A percentile compares a stretch with the other conserved stretches of the same genome.
These are phyloP conservation scores for Candida golubevii DNA, from an alignment of 805 yeast species.

Conservation along the genomic window DNA sequence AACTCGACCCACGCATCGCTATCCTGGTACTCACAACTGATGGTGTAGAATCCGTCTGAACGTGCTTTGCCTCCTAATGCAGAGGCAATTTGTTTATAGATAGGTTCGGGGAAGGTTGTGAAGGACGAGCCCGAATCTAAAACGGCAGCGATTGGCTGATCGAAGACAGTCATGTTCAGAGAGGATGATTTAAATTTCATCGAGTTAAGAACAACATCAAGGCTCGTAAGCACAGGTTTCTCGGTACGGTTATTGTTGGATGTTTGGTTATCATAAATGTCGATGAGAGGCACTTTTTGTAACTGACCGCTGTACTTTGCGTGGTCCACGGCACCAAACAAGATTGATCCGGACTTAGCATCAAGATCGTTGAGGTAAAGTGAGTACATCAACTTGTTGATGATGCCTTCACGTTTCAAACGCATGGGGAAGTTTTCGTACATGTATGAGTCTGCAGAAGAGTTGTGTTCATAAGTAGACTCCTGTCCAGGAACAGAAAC, in stretches of 20 bases:
- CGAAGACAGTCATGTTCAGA: conserved; percentile 6
- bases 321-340: conserved; percentile 42
- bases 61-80: not conserved
- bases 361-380: conserved; percentile 48
- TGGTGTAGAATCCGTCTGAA: not conserved
- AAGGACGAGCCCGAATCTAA: conserved; percentile 55
- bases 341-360: conserved; percentile 27
- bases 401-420: conserved; percentile 55
- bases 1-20: not conserved
- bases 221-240: conserved; percentile 23
- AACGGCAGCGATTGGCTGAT: conserved; percentile 7
- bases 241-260: conserved; percentile 21
- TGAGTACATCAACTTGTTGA: conserved; percentile 54
- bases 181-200: conserved; percentile 19
- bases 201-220: conserved; percentile 46
- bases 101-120: conserved; percentile 40
- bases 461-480: conserved; percentile 36
- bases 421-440: conserved; percentile 67
- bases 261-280: too few relatives aligned
- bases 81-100: conserved; percentile 17
- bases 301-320: conserved; percentile 28
- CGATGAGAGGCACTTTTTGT: conserved; percentile 38
- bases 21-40: not conserved
- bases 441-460: conserved; percentile 1
- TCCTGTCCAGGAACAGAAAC: conserved; percentile 70